Evolutionary conservation across 2,329 filamentous ascomycete species (phyloP), one percentile per base, ranked within the genome.

Genomic region (Thelonectria discophora): DNA sequence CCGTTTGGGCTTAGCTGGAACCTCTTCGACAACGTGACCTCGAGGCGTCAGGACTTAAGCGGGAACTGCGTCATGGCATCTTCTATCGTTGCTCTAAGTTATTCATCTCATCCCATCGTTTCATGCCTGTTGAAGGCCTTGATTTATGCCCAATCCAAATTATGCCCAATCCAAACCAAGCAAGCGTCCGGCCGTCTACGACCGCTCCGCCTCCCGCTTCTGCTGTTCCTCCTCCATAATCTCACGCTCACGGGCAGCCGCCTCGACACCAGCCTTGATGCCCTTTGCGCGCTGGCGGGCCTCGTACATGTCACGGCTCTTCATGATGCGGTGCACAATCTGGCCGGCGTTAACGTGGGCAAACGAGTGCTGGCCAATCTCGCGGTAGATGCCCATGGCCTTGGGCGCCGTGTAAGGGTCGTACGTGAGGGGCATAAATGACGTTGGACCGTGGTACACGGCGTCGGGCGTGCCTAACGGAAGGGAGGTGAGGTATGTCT

Each of bases 371-470:
- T 82, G 77, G 11, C 86, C 86, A 43, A 97, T 89, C 75, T 97
- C 87, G 42, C 82, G 85, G 81, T 97, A 97, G 73, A 99, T 93
- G 34, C 90, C 90, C 82, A 97, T 88, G 49, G 84, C 82, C 77
- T 94, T 95, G 55, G 93, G 89, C 13, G 88, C 92, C 27, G 84
- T 82, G 79, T 98, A 97, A 1, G 91, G 91, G 72, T 94, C 91
- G 74, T 91, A 91, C 6, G 88, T 92, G 21, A 88, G 74, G 73
- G 88, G 91, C 81, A 97, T 95, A 76, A 97, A 97, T 12, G 91
- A 86, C 0, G 95, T 99, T 7, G 93, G 93, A n/a, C 95, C 95
- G 79, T 99, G 95, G 78, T 98, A 99, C 63, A 99, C 92, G 27
- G 88, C 90, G 70, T 90, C 84, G 13, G 93, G 92, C 5, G 85